Conservation (phyloP, 1,139 yeast genomes). For the Diutina siamensis region DNA sequence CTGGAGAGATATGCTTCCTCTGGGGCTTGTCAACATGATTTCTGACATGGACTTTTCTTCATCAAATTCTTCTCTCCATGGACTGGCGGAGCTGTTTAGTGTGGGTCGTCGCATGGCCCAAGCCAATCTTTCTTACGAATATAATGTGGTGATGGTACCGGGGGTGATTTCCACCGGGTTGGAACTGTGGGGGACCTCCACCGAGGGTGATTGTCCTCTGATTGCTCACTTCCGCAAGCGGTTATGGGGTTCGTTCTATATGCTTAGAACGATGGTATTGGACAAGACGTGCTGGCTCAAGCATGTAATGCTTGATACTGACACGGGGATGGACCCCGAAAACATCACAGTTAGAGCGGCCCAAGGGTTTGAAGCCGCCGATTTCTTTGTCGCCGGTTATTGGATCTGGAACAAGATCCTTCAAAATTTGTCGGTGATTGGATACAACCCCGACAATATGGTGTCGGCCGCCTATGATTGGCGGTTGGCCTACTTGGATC, state of each 20-base stretch:
- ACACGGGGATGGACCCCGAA: constrained; percentile 88
- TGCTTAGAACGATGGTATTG: constrained; percentile 84
- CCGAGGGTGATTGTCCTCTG: constrained; percentile 64
- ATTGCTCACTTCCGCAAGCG: constrained; percentile 79
- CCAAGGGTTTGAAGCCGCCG: constrained; percentile 95
- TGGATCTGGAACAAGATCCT: constrained; percentile 97
- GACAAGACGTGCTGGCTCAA: constrained; percentile 92
- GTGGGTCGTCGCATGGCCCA: constrained; percentile 62
- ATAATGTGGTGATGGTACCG: constrained; percentile 86
- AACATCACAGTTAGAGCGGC: constrained; percentile 76
- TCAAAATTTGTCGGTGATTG: constrained; percentile 87
- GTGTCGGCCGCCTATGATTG: constrained; percentile 88
- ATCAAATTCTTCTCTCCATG: constrained; percentile 23
- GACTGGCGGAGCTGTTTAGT: constrained; percentile 73
- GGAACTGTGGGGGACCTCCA: constrained; percentile 76
- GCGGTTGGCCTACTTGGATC: constrained; percentile 82
- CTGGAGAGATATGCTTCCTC: constrained; percentile 50
- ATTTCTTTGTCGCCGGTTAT: constrained; percentile 91
- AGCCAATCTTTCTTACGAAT: constrained; percentile 40
- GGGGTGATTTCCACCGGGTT: constrained; percentile 94
- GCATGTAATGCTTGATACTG: constrained; percentile 79
- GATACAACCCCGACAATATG: constrained; percentile 89
- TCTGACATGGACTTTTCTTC: constrained; percentile 39
- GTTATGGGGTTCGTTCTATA: constrained; percentile 93
- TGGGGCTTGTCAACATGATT: constrained; percentile 41